phyloP scores from a whole-genome alignment of 2,329 filamentous ascomycete species.

The Zopfia rhizophila region DNA sequence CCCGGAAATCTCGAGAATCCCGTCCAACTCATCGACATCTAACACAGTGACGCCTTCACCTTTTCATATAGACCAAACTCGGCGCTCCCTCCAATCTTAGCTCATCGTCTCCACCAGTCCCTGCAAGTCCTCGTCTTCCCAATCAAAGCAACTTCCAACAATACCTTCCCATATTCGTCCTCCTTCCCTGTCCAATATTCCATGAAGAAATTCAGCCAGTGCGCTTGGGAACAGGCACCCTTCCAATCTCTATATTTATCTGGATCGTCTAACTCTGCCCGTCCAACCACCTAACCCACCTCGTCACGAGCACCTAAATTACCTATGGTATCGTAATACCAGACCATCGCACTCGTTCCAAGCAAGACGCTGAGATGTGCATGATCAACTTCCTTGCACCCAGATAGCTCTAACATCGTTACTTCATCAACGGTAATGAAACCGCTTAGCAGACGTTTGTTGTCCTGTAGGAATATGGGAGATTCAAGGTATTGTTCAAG shows the following conservation, averaged over 20 bases:
- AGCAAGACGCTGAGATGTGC: slow-evolving; percentile 1
- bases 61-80: too few species aligned
- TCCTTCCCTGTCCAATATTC: neutral
- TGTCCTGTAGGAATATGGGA: neutral
- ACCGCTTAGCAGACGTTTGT: neutral
- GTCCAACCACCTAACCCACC: slow-evolving; percentile 2
- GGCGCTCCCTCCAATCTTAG: too few species aligned
- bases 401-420: neutral
- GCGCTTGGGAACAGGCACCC: neutral
- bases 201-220: slow-evolving; percentile 1
- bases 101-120: too few species aligned
- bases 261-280: neutral
- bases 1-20: too few species aligned
- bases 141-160: slow-evolving; percentile 9
- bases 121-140: neutral
- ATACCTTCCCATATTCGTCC: slow-evolving; percentile 1
- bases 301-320: neutral
- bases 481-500: slow-evolving; percentile 4
- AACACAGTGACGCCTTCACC: too few species aligned
- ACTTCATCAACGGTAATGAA: slow-evolving; percentile 5
- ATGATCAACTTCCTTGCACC: neutral
- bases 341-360: neutral
- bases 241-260: neutral
- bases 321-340: slow-evolving; percentile 2
- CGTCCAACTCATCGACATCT: too few species aligned